Conservation (phyloP, 2,329 filamentous ascomycete genomes). For the Cryoendolithus antarcticus region DNA sequence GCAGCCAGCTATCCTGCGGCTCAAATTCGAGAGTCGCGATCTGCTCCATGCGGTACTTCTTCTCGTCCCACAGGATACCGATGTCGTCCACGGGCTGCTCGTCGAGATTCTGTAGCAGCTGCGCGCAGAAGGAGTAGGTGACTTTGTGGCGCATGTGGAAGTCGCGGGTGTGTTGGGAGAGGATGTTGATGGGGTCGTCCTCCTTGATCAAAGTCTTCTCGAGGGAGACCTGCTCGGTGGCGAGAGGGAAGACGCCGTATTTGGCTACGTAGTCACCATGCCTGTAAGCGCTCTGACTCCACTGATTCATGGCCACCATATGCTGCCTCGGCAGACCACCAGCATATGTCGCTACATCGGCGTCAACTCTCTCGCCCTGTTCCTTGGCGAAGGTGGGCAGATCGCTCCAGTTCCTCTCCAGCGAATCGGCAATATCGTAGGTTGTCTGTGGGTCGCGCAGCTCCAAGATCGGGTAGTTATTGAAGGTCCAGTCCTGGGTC, state of each 20-base stretch:
- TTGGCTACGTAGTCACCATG: conserved; percentile 24
- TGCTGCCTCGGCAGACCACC: conserved; percentile 19
- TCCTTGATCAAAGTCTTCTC: conserved; percentile 16
- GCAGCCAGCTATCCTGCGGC: conserved; percentile 29
- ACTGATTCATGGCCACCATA: conserved; percentile 24
- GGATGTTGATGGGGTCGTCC: conserved; percentile 19
- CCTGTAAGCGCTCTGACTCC: conserved; percentile 24
- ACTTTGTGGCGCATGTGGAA: conserved; percentile 24
- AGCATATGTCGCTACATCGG: conserved; percentile 19
- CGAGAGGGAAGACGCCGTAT: conserved; percentile 21
- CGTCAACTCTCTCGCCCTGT: conserved; percentile 16
- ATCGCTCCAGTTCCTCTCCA: conserved; percentile 24
- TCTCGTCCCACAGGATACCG: conserved; percentile 20
- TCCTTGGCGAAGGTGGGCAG: conserved; percentile 20
- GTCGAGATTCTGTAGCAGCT: conserved; percentile 21
- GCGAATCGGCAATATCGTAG: conserved; percentile 22
- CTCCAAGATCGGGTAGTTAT: conserved; percentile 23
- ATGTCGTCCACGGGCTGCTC: conserved; percentile 25
- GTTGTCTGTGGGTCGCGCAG: conserved; percentile 20
- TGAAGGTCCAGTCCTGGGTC: conserved; percentile 24
- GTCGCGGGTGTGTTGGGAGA: conserved; percentile 20
- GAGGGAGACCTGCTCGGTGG: conserved; percentile 18
- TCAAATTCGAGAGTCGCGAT: conserved; percentile 27
- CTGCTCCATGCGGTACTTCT: conserved; percentile 23
- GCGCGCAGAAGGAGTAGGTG: conserved; percentile 23